These are phyloP conservation scores for Aulographum hederae DNA, from an alignment of 2,329 filamentous ascomycete genomes.

Conservation along the genomic window DNA sequence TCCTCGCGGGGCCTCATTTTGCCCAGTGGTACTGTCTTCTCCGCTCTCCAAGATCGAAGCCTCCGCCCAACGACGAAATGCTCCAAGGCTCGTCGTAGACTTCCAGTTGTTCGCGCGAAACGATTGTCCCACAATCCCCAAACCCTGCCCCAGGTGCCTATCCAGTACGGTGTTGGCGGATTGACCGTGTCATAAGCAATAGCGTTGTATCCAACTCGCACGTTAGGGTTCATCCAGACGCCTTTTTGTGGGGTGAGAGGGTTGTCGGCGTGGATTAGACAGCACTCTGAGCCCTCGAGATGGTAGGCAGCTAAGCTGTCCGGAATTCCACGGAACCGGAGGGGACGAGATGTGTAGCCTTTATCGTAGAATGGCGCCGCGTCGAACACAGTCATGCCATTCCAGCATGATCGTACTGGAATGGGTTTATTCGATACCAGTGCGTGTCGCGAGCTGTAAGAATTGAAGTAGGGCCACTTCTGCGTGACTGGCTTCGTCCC, in stretches of 20 bases:
- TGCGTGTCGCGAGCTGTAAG: constrained; percentile 29
- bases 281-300: constrained; percentile 55
- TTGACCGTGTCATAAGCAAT: constrained; percentile 34
- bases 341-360: constrained; percentile 11
- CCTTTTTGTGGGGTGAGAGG: constrained; percentile 30
- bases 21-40: too few species aligned
- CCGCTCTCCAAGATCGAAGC: too few species aligned
- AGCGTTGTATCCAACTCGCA: constrained; percentile 43
- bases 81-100: too few species aligned
- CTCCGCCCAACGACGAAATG: too few species aligned
- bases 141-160: too few species aligned
- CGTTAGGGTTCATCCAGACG: constrained; percentile 47
- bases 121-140: too few species aligned
- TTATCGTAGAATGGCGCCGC: constrained; percentile 34
- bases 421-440: constrained; percentile 33
- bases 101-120: too few species aligned
- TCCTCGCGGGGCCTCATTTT: too few species aligned
- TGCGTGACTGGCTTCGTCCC: constrained; percentile 30
- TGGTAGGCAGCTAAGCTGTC: constrained; percentile 38
- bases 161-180: too few species aligned
- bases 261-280: constrained; percentile 53
- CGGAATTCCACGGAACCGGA: constrained; percentile 40
- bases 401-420: constrained; percentile 43
- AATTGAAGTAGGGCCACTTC: constrained; percentile 37
- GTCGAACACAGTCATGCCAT: constrained; percentile 38